Evolutionary conservation across 805 yeast genomes (phyloP), one percentile per base, ranked within the genome.

Genomic region (Kluyveromyces siamensis): DNA sequence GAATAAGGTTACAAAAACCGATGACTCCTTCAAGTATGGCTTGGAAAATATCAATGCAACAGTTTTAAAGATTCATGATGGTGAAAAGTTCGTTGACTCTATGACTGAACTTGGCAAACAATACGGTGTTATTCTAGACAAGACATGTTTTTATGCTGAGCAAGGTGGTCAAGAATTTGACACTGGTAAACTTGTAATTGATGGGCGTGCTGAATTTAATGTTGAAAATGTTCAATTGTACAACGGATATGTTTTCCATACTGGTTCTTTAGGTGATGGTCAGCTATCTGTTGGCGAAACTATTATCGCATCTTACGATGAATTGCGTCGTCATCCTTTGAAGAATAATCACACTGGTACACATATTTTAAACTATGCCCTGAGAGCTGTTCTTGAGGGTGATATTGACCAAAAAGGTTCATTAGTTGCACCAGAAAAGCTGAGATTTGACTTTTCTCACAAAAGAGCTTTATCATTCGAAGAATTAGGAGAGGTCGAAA

Each of bases 91-190:
- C 57, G 80, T 79, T 45, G 71, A 75, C 41, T 72, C 71, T 52
- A 73, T 72, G 43, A 60, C 72, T 38, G 74, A 71, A 52, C 55
- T 62, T 27, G 72, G 72, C 40, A 69, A 70, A 55, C 88, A 86
- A 65, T 70, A 76, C 56, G 99, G 99, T 66, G 69, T 93, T 47
- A 66, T 93, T 45, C 74, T 93, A 51, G 95, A 93, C 66, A 84
- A 80, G 67, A 87, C 98, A 25, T 93, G 95, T 67, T 88, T 93
- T 71, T 93, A 93, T 64, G 98, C 99, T 45, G 99, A 93, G 73
- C 95, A 87, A 71, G 99, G 99, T 80, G 99, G 99, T 63, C 99
- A 93, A 75, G 97, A 89, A 69, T 84, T 77, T 63, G 99, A 93
- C 67, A 85, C 95, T 40, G 99, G 99, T 70, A 84, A 80, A 68